Conservation (phyloP, 2,329 filamentous ascomycete genomes). For the Colletotrichum theobromicola region DNA sequence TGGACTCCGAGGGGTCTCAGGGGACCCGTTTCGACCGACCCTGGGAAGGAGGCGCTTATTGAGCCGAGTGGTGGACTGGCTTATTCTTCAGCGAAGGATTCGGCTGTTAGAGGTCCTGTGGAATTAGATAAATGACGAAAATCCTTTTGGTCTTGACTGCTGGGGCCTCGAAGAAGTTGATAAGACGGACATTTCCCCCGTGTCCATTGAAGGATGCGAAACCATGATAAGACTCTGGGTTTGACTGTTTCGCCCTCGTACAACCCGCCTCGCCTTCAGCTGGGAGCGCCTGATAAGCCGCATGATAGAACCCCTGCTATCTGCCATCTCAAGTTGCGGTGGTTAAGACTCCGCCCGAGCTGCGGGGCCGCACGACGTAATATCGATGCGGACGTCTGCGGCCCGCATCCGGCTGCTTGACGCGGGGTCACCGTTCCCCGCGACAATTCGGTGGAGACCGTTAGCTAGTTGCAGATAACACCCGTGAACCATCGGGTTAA, state of each 20-base stretch:
- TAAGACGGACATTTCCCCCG: background rate
- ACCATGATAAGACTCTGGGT: background rate
- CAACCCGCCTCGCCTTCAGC: background rate
- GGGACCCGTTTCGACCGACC: slow-evolving; percentile 6
- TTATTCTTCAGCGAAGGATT: background rate
- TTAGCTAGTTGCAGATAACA: background rate
- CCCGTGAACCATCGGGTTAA: background rate
- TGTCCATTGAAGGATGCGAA: background rate
- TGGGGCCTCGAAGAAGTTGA: background rate
- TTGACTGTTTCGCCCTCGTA: background rate
- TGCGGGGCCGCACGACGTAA: background rate
- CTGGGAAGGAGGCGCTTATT: slow-evolving; percentile 17
- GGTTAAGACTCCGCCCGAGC: background rate
- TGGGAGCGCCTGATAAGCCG: background rate
- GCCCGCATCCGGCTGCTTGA: background rate
- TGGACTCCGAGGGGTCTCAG: background rate
- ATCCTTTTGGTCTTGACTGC: background rate
- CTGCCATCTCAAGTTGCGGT: background rate
- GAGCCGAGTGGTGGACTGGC: background rate
- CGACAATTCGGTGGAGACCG: background rate
- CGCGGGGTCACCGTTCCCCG: background rate
- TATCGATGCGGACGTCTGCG: slow-evolving; percentile 12
- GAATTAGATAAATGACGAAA: background rate
- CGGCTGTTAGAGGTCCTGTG: background rate
- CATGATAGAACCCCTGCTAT: background rate